These are phyloP conservation scores for Globisporangium camurandrum DNA, from an alignment of 352 stramenopile species.

Conservation along the genomic window DNA sequence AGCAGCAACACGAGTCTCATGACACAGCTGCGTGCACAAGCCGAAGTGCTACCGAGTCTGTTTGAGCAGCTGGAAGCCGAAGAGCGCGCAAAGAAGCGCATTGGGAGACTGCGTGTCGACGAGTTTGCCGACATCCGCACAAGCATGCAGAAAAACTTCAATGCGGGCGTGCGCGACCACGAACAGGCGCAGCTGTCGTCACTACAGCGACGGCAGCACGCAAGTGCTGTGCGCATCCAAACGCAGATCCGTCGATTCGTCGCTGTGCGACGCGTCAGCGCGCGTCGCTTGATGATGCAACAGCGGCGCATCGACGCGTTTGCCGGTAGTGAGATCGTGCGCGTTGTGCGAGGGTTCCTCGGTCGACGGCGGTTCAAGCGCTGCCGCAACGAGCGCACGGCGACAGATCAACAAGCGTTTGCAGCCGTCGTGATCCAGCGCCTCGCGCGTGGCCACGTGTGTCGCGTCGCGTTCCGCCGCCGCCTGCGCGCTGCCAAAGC, in stretches of 20 bases:
- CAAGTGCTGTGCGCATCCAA: conserved; percentile 43
- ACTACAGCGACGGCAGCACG: conserved; percentile 34
- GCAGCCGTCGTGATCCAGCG: conserved; percentile 53
- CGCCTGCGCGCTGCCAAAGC: conserved; percentile 42
- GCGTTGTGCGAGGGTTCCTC: conserved; percentile 48
- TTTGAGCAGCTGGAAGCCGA: conserved; percentile 76
- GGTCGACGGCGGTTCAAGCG: conserved; percentile 40
- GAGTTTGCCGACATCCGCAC: conserved; percentile 38
- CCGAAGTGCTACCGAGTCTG: conserved; percentile 61
- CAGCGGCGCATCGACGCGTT: conserved; percentile 33
- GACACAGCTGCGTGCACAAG: conserved; percentile 25
- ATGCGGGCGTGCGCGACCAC: conserved; percentile 35
- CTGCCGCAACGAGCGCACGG: conserved; percentile 14
- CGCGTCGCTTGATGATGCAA: conserved; percentile 28
- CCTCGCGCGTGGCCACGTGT: conserved; percentile 54
- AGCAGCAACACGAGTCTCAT: conserved; percentile 18
- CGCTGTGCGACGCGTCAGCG: conserved; percentile 23
- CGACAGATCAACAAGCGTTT: conserved; percentile 14
- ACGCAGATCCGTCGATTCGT: conserved; percentile 49
- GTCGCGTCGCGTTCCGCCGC: conserved; percentile 34
- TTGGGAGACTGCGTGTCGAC: conserved; percentile 34
- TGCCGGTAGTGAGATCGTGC: conserved; percentile 55
- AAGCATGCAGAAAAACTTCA: conserved; percentile 37
- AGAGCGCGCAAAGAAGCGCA: conserved; percentile 33
- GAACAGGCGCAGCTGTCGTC: conserved; percentile 42